Percentiles rank a stretch among this genome's conserved stretches.
These are phyloP conservation scores for Striga asiatica DNA, from an alignment of 257 asterid genomes.

Conservation along the genomic window DNA sequence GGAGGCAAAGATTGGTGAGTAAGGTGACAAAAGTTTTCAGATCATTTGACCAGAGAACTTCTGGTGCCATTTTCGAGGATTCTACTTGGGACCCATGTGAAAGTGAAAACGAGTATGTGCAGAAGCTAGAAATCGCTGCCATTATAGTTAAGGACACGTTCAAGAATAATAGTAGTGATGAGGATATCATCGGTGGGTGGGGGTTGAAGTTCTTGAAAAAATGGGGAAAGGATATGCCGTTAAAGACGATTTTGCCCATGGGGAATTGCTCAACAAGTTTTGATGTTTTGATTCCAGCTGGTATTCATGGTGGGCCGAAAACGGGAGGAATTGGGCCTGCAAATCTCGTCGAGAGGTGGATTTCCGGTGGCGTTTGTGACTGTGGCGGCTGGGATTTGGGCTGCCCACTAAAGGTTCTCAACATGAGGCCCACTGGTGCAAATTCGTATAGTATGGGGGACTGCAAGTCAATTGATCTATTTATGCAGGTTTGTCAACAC, in stretches of 20 bases:
- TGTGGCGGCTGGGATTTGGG: constrained; percentile 99
- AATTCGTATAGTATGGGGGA: constrained; percentile 29
- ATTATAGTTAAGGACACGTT: constrained; percentile 46
- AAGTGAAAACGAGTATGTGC: too few relatives aligned
- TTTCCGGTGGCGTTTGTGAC: constrained; percentile 68
- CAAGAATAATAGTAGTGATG: constrained; percentile 28
- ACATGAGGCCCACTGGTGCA: constrained; percentile 15
- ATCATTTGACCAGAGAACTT: too few relatives aligned
- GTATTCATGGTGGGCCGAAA: constrained; percentile 84
- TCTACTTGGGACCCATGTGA: too few relatives aligned
- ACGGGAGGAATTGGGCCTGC: constrained; percentile 56
- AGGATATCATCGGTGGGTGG: constrained; percentile 74
- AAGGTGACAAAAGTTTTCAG: constrained; percentile 43
- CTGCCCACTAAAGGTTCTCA: constrained; percentile 64
- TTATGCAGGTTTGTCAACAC: constrained; percentile 46
- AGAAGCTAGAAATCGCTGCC: constrained; percentile 72
- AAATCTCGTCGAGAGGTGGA: constrained; percentile 65
- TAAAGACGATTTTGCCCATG: constrained; percentile 13
- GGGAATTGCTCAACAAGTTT: constrained; percentile 42
- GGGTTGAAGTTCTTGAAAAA: constrained; percentile 81
- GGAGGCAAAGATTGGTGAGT: constrained; percentile 37
- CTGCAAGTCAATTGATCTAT: constrained; percentile 59
- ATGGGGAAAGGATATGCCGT: constrained; percentile 10
- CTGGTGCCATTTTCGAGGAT: constrained; percentile 41
- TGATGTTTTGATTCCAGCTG: constrained; percentile 57